Conservation (phyloP, 2,329 filamentous ascomycete genomes). For the Beauveria medogensis region DNA sequence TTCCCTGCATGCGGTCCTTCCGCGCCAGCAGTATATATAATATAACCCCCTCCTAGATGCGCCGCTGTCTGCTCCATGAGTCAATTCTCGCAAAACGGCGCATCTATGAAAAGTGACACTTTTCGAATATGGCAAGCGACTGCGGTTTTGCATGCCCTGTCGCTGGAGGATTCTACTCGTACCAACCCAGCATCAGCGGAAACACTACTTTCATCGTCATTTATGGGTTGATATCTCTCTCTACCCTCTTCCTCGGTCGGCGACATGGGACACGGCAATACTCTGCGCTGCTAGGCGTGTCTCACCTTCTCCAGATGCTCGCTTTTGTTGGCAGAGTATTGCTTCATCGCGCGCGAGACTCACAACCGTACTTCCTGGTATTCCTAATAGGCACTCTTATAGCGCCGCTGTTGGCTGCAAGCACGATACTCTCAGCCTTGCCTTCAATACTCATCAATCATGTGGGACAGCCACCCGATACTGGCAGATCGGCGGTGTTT, state of each 20-base stretch:
- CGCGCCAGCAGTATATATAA: neutral
- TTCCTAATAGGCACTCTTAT: neutral
- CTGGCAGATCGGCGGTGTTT: too few species aligned
- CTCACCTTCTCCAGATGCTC: conserved; percentile 20
- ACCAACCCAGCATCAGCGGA: conserved; percentile 29
- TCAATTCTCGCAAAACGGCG: neutral
- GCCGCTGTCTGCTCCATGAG: neutral
- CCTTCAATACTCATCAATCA: too few species aligned
- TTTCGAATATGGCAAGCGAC: conserved; percentile 24
- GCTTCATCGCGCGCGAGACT: neutral
- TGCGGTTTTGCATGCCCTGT: conserved; percentile 30
- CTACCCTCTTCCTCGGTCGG: conserved; percentile 29
- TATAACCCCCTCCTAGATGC: neutral
- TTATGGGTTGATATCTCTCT: conserved; percentile 32
- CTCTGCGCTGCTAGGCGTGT: neutral
- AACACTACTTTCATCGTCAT: conserved; percentile 32
- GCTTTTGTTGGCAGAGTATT: conserved; percentile 24
- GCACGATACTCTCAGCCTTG: neutral
- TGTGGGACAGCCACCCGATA: too few species aligned
- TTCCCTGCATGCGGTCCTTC: neutral
- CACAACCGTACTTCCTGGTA: neutral
- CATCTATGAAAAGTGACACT: neutral
- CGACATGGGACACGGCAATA: conserved; percentile 19
- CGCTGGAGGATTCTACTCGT: conserved; percentile 28
- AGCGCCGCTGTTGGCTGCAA: neutral